A percentile compares a stretch with the other conserved stretches of the same genome.
phyloP scores from a whole-genome alignment of 352 stramenopile genomes.

The Pythium biforme region DNA sequence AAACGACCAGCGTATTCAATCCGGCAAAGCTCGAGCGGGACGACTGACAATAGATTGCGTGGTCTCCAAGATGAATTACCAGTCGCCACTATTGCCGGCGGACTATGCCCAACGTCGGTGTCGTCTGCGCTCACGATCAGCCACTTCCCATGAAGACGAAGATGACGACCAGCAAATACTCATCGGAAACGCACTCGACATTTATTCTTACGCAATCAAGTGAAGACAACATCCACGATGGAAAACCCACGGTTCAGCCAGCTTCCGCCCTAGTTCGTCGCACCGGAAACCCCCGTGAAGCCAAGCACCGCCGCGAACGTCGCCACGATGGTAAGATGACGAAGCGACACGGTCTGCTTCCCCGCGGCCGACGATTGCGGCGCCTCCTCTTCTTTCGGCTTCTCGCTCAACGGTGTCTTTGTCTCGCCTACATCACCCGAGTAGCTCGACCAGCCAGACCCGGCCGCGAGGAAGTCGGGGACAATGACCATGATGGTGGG shows the following conservation, averaged over 20 bases:
- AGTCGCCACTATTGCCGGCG: too few relatives aligned
- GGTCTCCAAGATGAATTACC: too few relatives aligned
- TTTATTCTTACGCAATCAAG: not conserved
- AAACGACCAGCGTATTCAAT: too few relatives aligned
- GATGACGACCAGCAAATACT: not conserved
- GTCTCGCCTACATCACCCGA: constrained; percentile 7
- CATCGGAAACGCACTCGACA: not conserved
- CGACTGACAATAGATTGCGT: too few relatives aligned
- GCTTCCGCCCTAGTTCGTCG: not conserved
- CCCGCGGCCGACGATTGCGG: not conserved
- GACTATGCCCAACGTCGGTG: too few relatives aligned
- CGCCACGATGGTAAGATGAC: not conserved
- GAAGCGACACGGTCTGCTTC: not conserved
- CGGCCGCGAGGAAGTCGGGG: constrained; percentile 13
- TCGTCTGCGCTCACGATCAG: too few relatives aligned
- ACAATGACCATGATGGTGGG: constrained; percentile 22
- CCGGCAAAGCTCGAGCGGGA: too few relatives aligned
- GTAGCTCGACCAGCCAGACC: constrained; percentile 16
- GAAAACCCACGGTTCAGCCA: not conserved
- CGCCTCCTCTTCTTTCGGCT: not conserved
- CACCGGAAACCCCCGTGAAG: not conserved
- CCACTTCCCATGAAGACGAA: too few relatives aligned
- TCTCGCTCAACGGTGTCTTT: not conserved
- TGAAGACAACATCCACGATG: not conserved
- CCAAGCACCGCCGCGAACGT: not conserved